phyloP scores from a whole-genome alignment of 176 grass and related monocot species.

The Panicum miliaceum region DNA sequence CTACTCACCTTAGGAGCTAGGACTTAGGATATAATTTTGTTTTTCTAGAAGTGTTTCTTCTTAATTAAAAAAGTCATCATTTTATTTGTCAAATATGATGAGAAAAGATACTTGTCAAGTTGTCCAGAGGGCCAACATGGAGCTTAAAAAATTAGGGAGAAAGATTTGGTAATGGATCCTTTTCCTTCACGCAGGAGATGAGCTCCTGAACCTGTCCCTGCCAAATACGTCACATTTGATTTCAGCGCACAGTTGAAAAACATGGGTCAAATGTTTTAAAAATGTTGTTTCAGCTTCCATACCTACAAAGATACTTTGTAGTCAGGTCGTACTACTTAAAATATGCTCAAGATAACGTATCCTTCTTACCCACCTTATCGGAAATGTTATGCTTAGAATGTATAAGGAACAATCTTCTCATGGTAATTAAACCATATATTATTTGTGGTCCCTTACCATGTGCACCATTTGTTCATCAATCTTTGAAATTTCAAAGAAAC shows the following conservation, averaged over 20 bases:
- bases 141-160: conserved; percentile 38
- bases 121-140: conserved; percentile 30
- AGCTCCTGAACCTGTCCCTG: conserved; percentile 31
- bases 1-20: background rate
- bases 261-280: conserved; percentile 47
- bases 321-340: conserved; percentile 18
- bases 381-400: conserved; percentile 28
- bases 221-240: conserved; percentile 40
- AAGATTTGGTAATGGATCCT: conserved; percentile 31
- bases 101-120: conserved; percentile 12
- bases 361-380: conserved; percentile 29
- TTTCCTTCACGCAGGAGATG: conserved; percentile 51
- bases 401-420: conserved; percentile 16
- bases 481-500: conserved; percentile 4
- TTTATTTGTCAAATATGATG: no score
- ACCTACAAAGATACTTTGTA: conserved; percentile 38
- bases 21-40: background rate
- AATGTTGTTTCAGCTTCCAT: conserved; percentile 34
- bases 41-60: background rate
- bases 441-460: background rate
- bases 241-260: conserved; percentile 50
- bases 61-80: no score
- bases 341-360: conserved; percentile 36
- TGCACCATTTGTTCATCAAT: background rate
- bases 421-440: conserved; percentile 2